Base-by-base conservation (phyloP, 129 eudicot genomes). In the Arctium minus region DNA sequence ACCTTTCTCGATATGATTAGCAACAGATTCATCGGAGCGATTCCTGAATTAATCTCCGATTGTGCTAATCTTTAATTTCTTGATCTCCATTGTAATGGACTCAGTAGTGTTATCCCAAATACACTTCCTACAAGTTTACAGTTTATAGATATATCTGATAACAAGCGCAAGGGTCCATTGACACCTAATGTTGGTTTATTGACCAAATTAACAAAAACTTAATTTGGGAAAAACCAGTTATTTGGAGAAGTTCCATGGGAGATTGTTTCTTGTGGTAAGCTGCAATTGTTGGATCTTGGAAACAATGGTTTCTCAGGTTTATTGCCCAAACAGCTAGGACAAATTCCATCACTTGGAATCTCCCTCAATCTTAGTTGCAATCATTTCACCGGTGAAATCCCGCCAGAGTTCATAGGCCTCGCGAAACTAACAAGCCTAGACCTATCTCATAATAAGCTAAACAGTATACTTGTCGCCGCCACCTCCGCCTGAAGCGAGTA, bases 401-500 rank as follows among this genome's bases (percentile, higher is more conserved):
- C 99, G 50, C 8, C 79, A 2, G 94, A 96, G 80, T 91, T 96
- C 22, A 85, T 88, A 10, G 90, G 89, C 44, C 91, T 96, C 5
- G 86, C 79, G 71, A 96, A 91, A 81, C 82, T 93, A 60, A 94
- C 90, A 65, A 84, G 81, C 15, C 92, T 96, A 44, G 99, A 96
- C 76, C 85, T 96, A 27, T 96, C 98, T 72, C 93, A 88, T 86
- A 96, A 96, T 83, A 87, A 86, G 39, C 86, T 96, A 42, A 81
- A 82, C 6, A 98, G 99, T 12, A 85, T 83, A 7, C 75, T 96
- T 73, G 38, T 95, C 98, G 46, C 94, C 92, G 1, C 97, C 97
- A 76, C 98, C 98, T 6, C 98, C 98, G 6, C 98, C 98, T 0
- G 99, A 88, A 29, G 99, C 99, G 64, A 96, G 83, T 68, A 96